phyloP scores from a whole-genome alignment of 441 rosid genomes.

The Populus hybrid region DNA sequence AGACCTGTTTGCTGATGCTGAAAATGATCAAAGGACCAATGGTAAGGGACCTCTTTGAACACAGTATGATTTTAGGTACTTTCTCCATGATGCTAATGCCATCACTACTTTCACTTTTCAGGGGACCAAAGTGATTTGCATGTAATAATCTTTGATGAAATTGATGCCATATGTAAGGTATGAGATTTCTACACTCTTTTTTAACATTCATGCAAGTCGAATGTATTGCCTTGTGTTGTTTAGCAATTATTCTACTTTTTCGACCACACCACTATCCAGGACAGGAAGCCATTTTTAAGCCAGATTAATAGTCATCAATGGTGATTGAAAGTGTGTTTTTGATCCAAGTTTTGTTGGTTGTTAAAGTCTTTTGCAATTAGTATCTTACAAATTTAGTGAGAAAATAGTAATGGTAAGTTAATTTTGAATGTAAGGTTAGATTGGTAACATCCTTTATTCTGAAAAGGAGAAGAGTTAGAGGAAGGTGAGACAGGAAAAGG shows the following conservation, averaged over 20 bases:
- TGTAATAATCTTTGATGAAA: constrained; percentile 96
- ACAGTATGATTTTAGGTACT: constrained; percentile 7
- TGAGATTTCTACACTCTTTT: constrained; percentile 20
- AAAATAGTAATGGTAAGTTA: not conserved
- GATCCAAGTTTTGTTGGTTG: not conserved
- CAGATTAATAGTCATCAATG: not conserved
- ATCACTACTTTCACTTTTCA: constrained; percentile 35
- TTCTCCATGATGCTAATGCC: constrained; percentile 16
- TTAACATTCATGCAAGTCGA: not conserved
- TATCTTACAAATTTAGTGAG: not conserved
- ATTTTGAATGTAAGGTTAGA: not conserved
- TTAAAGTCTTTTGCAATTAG: not conserved
- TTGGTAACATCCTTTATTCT: not conserved
- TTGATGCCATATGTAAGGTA: constrained; percentile 99
- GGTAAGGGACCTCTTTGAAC: constrained; percentile 45
- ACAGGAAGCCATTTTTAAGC: not conserved
- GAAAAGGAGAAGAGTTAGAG: not conserved
- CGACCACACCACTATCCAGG: not conserved
- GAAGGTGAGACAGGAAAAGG: not conserved
- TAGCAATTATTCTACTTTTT: not conserved
- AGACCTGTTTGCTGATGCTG: constrained; percentile 97
- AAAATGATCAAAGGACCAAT: constrained; percentile 76
- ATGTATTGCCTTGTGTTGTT: not conserved
- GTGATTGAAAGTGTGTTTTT: not conserved
- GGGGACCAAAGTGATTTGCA: constrained; percentile 97